Conservation (phyloP, 805 yeast genomes). For the Metschnikowia matae region DNA sequence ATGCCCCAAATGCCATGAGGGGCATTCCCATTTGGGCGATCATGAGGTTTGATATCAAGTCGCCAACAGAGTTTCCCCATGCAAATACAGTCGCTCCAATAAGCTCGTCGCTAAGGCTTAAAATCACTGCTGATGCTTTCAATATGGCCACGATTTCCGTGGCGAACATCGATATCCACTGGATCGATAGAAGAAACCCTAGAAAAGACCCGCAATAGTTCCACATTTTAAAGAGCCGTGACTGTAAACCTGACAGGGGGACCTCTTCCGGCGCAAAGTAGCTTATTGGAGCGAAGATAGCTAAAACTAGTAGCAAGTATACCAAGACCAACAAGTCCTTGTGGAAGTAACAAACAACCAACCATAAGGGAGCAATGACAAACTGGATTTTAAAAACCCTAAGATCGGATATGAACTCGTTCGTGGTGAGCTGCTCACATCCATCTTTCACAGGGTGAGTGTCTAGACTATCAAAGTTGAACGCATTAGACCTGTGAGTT, state of each 20-base stretch:
- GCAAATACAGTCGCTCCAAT: slow-evolving; percentile 88
- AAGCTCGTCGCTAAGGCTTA: slow-evolving; percentile 67
- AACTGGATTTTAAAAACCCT: slow-evolving; percentile 10
- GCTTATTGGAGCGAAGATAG: not conserved
- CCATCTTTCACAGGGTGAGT: not conserved
- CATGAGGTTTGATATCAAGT: slow-evolving; percentile 75
- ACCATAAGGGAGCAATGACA: slow-evolving; percentile 5
- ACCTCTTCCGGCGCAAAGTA: not conserved
- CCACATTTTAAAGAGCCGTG: slow-evolving; percentile 6
- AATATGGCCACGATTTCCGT: slow-evolving; percentile 64
- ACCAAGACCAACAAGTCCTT: not conserved
- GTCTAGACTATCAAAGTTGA: slow-evolving; percentile 9
- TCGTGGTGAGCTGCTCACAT: not conserved
- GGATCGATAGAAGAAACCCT: slow-evolving; percentile 66
- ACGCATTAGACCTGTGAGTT: slow-evolving; percentile 9
- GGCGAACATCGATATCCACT: slow-evolving; percentile 68
- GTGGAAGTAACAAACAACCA: slow-evolving; percentile 6
- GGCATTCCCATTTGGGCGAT: slow-evolving; percentile 80
- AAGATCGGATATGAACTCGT: slow-evolving; percentile 8
- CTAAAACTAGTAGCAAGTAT: slow-evolving; percentile 1
- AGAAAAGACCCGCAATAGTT: slow-evolving; percentile 32
- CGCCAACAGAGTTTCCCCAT: slow-evolving; percentile 90
- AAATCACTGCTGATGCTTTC: slow-evolving; percentile 55
- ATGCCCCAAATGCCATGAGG: slow-evolving; percentile 89
- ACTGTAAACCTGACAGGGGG: not conserved